Evolutionary conservation across 257 asterid genomes (phyloP).

Genomic region (Ilex aquifolium): DNA sequence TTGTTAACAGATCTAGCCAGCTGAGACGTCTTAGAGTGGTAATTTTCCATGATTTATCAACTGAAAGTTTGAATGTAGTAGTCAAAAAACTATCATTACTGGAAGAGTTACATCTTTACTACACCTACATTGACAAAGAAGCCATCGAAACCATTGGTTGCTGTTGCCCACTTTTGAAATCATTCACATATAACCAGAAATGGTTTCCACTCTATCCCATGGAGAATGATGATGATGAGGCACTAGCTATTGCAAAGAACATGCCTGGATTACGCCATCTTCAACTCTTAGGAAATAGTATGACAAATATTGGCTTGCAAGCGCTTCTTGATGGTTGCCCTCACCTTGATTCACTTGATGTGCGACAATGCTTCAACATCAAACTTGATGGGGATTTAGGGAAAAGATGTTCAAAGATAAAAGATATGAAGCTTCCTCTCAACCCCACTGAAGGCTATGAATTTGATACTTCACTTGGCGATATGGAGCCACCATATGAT

Average conservation of each 20-base stretch:
- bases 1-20: too few species aligned
- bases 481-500: too few species aligned
- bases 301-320: conserved; percentile 41
- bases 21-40: conserved; percentile 27
- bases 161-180: conserved; percentile 1
- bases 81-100: conserved; percentile 11
- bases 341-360: conserved; percentile 43
- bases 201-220: background rate
- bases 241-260: conserved; percentile 35
- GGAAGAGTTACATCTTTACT: background rate
- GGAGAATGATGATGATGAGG: conserved; percentile 24
- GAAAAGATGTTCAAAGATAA: conserved; percentile 22
- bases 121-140: conserved; percentile 1
- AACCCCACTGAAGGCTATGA: conserved; percentile 16
- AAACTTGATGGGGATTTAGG: conserved; percentile 27
- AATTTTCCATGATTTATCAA: conserved; percentile 13
- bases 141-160: background rate
- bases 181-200: conserved; percentile 20
- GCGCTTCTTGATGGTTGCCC: conserved; percentile 49
- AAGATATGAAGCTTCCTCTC: conserved; percentile 13
- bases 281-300: conserved; percentile 33
- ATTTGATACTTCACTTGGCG: background rate
- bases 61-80: conserved; percentile 19
- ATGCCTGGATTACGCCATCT: conserved; percentile 48
- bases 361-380: conserved; percentile 23